Percentiles rank a stretch among this genome's conserved stretches.
These are phyloP conservation scores for Zymoseptoria pseudotritici DNA, from an alignment of 2,329 filamentous ascomycete species.

Conservation along the genomic window DNA sequence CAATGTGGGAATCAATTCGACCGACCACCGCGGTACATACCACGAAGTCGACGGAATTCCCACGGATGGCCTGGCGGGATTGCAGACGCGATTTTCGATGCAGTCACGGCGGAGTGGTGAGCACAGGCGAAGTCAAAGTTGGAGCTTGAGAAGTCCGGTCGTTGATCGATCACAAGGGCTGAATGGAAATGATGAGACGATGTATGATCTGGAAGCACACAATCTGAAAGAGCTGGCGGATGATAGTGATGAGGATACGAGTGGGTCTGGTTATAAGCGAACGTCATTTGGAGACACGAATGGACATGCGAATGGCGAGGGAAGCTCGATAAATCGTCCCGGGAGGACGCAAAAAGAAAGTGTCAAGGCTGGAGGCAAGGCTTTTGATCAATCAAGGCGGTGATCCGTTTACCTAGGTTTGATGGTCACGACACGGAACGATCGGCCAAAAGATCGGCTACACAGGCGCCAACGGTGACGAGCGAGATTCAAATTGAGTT, in stretches of 20 bases:
- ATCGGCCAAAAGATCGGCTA: not conserved
- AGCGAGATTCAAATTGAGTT: not conserved
- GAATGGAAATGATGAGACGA: conserved; percentile 46
- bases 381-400: conserved; percentile 16
- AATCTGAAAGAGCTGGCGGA: conserved; percentile 66
- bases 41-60: conserved; percentile 67
- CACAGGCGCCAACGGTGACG: not conserved
- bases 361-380: conserved; percentile 14
- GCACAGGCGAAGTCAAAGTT: conserved; percentile 51
- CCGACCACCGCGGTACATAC: conserved; percentile 29
- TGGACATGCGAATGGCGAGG: conserved; percentile 13
- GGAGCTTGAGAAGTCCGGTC: conserved; percentile 29
- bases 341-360: conserved; percentile 10
- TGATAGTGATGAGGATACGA: conserved; percentile 59
- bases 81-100: conserved; percentile 90
- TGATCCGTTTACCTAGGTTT: not conserved
- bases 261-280: conserved; percentile 23
- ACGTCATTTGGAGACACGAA: conserved; percentile 29
- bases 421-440: not conserved
- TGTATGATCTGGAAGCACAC: conserved; percentile 77
- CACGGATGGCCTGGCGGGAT: conserved; percentile 81
- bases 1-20: conserved; percentile 48
- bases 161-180: conserved; percentile 42
- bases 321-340: conserved; percentile 4
- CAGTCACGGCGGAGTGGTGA: conserved; percentile 69